Evolutionary conservation across 768 basidiomycete species (phyloP).

Genomic region (Mycena galopus): DNA sequence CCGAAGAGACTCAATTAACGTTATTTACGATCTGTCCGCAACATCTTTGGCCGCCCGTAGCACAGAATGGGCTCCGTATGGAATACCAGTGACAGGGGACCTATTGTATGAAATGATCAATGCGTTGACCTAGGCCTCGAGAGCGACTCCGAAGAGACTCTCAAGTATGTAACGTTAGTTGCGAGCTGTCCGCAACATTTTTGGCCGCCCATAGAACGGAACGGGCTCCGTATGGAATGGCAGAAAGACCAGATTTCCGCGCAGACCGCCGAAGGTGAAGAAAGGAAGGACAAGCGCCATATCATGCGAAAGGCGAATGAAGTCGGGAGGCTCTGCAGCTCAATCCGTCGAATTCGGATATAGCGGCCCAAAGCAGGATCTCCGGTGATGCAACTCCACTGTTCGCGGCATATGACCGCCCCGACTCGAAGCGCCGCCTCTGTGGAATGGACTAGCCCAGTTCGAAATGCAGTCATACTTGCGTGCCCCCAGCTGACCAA

Average conservation of each 20-base stretch:
- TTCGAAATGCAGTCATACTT: conserved; percentile 1
- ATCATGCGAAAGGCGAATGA: conserved; percentile 1
- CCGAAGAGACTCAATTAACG: background rate
- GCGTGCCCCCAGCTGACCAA: conserved; percentile 7
- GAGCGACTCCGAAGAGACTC: no score
- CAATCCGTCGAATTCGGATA: conserved; percentile 5
- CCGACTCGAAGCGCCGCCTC: conserved; percentile 5
- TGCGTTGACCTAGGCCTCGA: no score
- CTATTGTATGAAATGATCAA: no score
- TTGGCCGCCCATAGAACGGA: conserved; percentile 1
- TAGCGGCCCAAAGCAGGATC: conserved; percentile 3
- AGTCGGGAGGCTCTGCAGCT: conserved; percentile 5
- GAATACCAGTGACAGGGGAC: no score
- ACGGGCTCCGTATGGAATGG: background rate
- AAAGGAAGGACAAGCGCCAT: conserved; percentile 2
- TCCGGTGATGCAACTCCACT: conserved; percentile 3
- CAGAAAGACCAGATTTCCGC: background rate
- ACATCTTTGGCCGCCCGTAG: background rate
- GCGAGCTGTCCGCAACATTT: conserved; percentile 3
- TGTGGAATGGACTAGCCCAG: conserved; percentile 5
- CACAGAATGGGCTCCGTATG: conserved; percentile 1
- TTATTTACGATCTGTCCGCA: background rate
- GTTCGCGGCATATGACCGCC: conserved; percentile 1
- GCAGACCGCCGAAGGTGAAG: background rate
- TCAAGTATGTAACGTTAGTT: no score